Conservation (phyloP, 495 filamentous ascomycete species). For the Neurospora pannonica region DNA sequence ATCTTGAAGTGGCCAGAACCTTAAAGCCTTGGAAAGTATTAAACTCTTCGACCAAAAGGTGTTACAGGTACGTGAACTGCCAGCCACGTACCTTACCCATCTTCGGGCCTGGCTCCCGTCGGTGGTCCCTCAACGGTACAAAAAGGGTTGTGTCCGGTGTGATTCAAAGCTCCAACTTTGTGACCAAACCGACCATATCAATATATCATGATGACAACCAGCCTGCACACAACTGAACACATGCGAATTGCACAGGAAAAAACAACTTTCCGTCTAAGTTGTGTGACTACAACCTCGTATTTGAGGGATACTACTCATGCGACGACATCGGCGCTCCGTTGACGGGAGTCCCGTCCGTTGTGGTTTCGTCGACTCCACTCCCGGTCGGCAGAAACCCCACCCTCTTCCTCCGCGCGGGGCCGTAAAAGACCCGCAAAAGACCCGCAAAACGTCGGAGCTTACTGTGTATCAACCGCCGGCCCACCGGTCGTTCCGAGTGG, state of each 20-base stretch:
- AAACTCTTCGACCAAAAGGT: too few relatives aligned
- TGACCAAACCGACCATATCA: accelerated
- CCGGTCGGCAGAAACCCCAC: not conserved
- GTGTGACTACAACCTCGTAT: not conserved
- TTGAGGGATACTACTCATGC: too few relatives aligned
- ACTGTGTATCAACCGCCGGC: not conserved
- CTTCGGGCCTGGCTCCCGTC: not conserved
- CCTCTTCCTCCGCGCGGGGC: not conserved
- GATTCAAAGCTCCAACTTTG: too few relatives aligned
- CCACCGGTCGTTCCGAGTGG: not conserved
- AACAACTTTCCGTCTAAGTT: too few relatives aligned
- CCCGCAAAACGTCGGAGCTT: not conserved
- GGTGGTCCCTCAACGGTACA: too few relatives aligned
- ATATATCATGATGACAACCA: too few relatives aligned
- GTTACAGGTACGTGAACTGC: not conserved
- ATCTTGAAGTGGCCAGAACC: too few relatives aligned
- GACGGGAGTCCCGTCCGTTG: not conserved
- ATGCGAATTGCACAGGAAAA: too few relatives aligned
- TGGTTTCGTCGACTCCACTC: not conserved
- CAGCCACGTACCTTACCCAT: not conserved
- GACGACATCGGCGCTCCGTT: not conserved
- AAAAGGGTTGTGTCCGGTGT: too few relatives aligned
- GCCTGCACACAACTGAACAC: too few relatives aligned
- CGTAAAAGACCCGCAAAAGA: not conserved
- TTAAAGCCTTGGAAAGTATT: too few relatives aligned